phyloP scores from a whole-genome alignment of 495 filamentous ascomycete species.

The Articulospora tetracladia region DNA sequence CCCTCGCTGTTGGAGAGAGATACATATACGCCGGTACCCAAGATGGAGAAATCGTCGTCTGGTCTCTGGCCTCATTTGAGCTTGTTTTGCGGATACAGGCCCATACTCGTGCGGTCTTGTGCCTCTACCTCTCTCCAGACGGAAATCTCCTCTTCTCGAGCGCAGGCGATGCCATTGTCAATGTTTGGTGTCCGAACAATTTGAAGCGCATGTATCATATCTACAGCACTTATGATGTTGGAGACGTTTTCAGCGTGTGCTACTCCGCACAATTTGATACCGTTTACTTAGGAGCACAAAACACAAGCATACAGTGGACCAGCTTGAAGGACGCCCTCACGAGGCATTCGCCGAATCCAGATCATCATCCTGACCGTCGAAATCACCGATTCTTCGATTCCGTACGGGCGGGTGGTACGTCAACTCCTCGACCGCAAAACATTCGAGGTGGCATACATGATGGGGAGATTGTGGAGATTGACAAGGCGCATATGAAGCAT shows the following conservation, averaged over 20 bases:
- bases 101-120: slow-evolving; percentile 86
- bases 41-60: slow-evolving; percentile 86
- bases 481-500: slow-evolving; percentile 72
- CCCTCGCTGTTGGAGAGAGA: slow-evolving; percentile 57
- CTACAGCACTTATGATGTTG: slow-evolving; percentile 91
- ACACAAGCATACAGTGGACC: slow-evolving; percentile 81
- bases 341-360: slow-evolving; percentile 55
- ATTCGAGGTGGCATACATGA: slow-evolving; percentile 39
- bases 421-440: slow-evolving; percentile 55
- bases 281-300: slow-evolving; percentile 89
- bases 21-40: slow-evolving; percentile 87
- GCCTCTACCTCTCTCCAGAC: slow-evolving; percentile 73
- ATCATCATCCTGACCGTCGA: slow-evolving; percentile 71
- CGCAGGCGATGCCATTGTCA: slow-evolving; percentile 89
- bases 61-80: slow-evolving; percentile 84
- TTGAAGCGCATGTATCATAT: slow-evolving; percentile 70
- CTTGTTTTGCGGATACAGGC: slow-evolving; percentile 71
- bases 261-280: slow-evolving; percentile 77
- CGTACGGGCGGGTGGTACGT: slow-evolving; percentile 67
- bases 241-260: slow-evolving; percentile 89
- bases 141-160: slow-evolving; percentile 80
- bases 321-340: slow-evolving; percentile 42
- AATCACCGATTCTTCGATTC: slow-evolving; percentile 96
- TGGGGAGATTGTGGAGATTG: slow-evolving; percentile 74
- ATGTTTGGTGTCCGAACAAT: slow-evolving; percentile 56